phyloP scores from a whole-genome alignment of 257 asterid species.

The Solanum sejunctum region DNA sequence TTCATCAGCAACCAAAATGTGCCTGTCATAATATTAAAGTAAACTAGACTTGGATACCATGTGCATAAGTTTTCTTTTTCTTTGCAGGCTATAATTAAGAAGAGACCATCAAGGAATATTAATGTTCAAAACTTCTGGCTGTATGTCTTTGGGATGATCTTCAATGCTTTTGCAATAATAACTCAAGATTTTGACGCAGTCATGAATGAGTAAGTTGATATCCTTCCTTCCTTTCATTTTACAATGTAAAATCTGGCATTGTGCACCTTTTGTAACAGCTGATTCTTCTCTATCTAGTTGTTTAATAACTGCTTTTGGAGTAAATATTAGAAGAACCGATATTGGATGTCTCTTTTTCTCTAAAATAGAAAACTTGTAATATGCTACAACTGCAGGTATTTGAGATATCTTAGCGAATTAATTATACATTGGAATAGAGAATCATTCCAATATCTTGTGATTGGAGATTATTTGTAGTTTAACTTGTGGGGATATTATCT shows the following conservation, averaged over 20 bases:
- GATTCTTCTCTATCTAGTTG: neutral
- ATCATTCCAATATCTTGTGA: neutral
- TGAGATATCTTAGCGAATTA: neutral
- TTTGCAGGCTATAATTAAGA: constrained; percentile 83
- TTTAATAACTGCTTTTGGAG: neutral
- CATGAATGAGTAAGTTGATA: constrained; percentile 52
- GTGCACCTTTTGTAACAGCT: neutral
- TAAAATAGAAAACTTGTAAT: neutral
- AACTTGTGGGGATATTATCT: neutral
- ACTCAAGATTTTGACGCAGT: constrained; percentile 94
- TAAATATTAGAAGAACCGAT: neutral
- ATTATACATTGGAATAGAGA: neutral
- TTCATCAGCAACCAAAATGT: neutral
- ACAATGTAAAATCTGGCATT: neutral
- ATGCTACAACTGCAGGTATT: neutral
- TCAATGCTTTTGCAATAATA: constrained; percentile 78
- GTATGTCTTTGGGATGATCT: constrained; percentile 94
- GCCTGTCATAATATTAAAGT: neutral
- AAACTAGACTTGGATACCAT: neutral
- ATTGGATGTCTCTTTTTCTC: neutral
- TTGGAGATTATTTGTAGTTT: neutral
- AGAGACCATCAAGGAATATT: constrained; percentile 91
- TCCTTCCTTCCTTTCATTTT: neutral
- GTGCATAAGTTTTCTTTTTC: constrained; percentile 7
- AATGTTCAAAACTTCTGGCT: constrained; percentile 99